Conservation (phyloP, 2,329 filamentous ascomycete genomes). For the Neopestalotiopsis sp. region DNA sequence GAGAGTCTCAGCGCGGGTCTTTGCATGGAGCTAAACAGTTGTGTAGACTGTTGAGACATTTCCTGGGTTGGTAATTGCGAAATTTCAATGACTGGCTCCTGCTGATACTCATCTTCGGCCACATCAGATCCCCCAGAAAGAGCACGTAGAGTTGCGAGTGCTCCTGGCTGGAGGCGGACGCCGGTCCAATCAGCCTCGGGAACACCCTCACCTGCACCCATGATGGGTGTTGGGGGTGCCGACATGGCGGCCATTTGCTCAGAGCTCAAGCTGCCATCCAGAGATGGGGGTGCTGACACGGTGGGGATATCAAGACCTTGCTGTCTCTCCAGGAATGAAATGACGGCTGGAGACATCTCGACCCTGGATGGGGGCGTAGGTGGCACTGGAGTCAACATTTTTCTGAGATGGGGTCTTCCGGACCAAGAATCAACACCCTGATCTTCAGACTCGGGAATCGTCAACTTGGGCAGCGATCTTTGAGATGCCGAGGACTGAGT, state of each 20-base stretch:
- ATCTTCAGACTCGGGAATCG: slow-evolving; percentile 53
- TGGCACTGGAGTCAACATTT: slow-evolving; percentile 62
- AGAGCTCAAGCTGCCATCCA: slow-evolving; percentile 87
- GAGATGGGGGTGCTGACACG: slow-evolving; percentile 81
- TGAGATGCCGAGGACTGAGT: slow-evolving; percentile 42
- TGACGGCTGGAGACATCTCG: slow-evolving; percentile 76
- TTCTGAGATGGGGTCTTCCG: slow-evolving; percentile 50
- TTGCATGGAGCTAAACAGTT: slow-evolving; percentile 51
- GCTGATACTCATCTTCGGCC: slow-evolving; percentile 67
- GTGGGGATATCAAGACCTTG: slow-evolving; percentile 72
- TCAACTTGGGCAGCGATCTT: slow-evolving; percentile 52
- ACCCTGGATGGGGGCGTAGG: slow-evolving; percentile 71
- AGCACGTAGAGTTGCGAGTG: slow-evolving; percentile 80
- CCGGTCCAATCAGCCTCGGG: slow-evolving; percentile 72
- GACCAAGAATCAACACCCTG: slow-evolving; percentile 48
- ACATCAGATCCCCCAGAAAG: slow-evolving; percentile 63
- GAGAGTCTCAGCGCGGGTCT: slow-evolving; percentile 42
- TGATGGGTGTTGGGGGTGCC: slow-evolving; percentile 82
- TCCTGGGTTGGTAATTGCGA: slow-evolving; percentile 50
- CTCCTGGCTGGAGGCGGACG: slow-evolving; percentile 77
- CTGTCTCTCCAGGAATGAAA: slow-evolving; percentile 72
- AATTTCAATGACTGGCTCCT: slow-evolving; percentile 60
- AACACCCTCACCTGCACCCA: slow-evolving; percentile 60
- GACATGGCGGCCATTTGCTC: slow-evolving; percentile 86
- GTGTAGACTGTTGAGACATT: slow-evolving; percentile 59